Evolutionary conservation across 345 rosid genomes (phyloP).

Genomic region (Citrus sp.): DNA sequence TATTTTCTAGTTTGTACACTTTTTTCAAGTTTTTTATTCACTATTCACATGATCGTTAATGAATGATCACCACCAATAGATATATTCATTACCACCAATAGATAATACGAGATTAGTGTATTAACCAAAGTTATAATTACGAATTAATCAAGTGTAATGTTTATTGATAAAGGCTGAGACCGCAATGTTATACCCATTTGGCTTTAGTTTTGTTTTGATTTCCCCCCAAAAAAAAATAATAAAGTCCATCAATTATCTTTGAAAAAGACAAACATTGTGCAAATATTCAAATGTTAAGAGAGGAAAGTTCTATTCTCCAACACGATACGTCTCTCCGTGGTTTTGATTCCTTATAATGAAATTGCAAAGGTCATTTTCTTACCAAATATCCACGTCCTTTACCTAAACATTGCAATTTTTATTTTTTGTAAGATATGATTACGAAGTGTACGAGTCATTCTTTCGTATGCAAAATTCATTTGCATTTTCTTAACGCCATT

Average conservation of each 20-base stretch:
- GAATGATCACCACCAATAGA: too few species aligned
- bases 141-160: not conserved
- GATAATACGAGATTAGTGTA: too few species aligned
- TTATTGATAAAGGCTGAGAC: slow-evolving; percentile 24
- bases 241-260: not conserved
- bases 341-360: slow-evolving; percentile 17
- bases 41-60: too few species aligned
- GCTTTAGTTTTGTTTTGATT: slow-evolving; percentile 1
- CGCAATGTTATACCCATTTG: slow-evolving; percentile 16
- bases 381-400: slow-evolving; percentile 15
- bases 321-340: slow-evolving; percentile 2
- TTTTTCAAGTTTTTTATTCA: too few species aligned
- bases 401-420: not conserved
- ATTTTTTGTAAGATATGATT: not conserved
- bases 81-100: too few species aligned
- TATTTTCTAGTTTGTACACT: too few species aligned
- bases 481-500: not conserved
- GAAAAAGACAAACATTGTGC: not conserved
- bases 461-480: slow-evolving; percentile 3
- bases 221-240: not conserved
- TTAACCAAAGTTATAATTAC: not conserved
- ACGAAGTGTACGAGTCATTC: not conserved
- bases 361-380: slow-evolving; percentile 23
- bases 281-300: not conserved
- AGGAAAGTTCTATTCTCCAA: slow-evolving; percentile 15